Percentiles rank a stretch among this genome's conserved stretches.
Evolutionary conservation across 495 filamentous ascomycete genomes (phyloP).

Genomic region (Penicillium desertorum): DNA sequence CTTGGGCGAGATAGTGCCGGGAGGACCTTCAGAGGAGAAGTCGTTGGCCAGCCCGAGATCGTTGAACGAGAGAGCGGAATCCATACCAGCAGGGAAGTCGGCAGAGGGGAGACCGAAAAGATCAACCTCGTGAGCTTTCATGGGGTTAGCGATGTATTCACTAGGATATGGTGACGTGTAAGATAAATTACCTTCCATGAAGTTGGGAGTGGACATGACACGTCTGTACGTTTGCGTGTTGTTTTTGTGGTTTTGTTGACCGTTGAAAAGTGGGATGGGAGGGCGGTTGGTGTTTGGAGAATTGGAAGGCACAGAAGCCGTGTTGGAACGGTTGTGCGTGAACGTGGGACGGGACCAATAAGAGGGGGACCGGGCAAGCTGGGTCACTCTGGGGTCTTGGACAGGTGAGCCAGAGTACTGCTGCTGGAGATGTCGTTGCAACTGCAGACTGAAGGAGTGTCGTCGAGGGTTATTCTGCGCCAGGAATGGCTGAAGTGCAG

Average conservation of each 20-base stretch:
- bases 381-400: conserved; percentile 39
- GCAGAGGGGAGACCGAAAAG: conserved; percentile 39
- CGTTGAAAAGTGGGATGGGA: conserved; percentile 53
- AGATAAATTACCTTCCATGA: conserved; percentile 30
- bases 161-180: conserved; percentile 1
- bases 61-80: conserved; percentile 26
- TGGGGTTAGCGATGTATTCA: conserved; percentile 11
- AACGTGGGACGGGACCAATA: conserved; percentile 45
- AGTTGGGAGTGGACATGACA: conserved; percentile 46
- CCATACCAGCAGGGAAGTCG: conserved; percentile 32
- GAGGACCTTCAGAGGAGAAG: conserved; percentile 22
- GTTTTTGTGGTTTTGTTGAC: conserved; percentile 29
- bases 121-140: conserved; percentile 24
- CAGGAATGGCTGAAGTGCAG: conserved; percentile 36
- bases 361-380: conserved; percentile 45
- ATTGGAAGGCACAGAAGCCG: conserved; percentile 39
- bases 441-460: conserved; percentile 38
- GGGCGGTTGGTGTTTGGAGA: conserved; percentile 46
- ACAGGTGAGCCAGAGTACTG: conserved; percentile 38
- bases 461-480: conserved; percentile 38
- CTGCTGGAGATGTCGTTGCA: conserved; percentile 40
- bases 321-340: conserved; percentile 36
- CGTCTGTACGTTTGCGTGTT: conserved; percentile 28
- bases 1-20: conserved; percentile 79
- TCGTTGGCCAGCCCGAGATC: conserved; percentile 15